A percentile compares a stretch with the other conserved stretches of the same genome.
Conservation (phyloP, 2,329 filamentous ascomycete species). For the Colletotrichum gloeosporioides region DNA sequence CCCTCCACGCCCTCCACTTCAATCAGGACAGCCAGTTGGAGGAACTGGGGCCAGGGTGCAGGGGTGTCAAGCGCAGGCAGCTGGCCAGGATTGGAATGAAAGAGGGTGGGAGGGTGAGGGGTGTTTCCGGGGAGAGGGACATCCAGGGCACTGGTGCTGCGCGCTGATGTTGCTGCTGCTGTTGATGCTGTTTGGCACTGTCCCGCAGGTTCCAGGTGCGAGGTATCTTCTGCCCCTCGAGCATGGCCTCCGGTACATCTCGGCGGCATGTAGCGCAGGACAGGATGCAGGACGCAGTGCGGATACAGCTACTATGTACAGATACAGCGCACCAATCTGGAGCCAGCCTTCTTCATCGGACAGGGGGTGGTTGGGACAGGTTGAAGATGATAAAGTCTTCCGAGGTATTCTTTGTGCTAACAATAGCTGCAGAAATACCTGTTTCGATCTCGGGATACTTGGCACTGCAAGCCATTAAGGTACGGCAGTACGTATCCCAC, state of each 20-base stretch:
- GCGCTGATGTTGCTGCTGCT: not conserved
- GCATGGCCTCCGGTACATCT: not conserved
- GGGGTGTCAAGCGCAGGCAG: not conserved
- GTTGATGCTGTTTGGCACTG: not conserved
- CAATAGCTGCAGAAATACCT: not conserved
- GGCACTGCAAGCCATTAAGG: not conserved
- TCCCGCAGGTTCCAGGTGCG: not conserved
- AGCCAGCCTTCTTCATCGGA: not conserved
- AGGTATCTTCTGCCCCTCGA: not conserved
- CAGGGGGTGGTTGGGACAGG: not conserved
- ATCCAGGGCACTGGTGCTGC: not conserved
- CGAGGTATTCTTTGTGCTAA: not conserved
- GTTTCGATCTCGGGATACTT: not conserved
- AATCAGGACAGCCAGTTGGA: constrained; percentile 6
- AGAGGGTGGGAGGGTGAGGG: not conserved
- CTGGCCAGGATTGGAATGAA: not conserved
- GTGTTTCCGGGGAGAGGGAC: not conserved
- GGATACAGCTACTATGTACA: constrained; percentile 3
- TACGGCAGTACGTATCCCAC: not conserved
- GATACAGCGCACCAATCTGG: constrained; percentile 15
- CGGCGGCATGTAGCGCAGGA: not conserved
- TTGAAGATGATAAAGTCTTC: not conserved
- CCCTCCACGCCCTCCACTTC: constrained; percentile 13
- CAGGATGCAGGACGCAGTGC: constrained; percentile 3
- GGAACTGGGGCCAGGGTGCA: constrained; percentile 1